A percentile compares a stretch with the other conserved stretches of the same genome.
Evolutionary conservation across 2,329 filamentous ascomycete genomes (phyloP).

Genomic region (Phaeoacremonium minimum): DNA sequence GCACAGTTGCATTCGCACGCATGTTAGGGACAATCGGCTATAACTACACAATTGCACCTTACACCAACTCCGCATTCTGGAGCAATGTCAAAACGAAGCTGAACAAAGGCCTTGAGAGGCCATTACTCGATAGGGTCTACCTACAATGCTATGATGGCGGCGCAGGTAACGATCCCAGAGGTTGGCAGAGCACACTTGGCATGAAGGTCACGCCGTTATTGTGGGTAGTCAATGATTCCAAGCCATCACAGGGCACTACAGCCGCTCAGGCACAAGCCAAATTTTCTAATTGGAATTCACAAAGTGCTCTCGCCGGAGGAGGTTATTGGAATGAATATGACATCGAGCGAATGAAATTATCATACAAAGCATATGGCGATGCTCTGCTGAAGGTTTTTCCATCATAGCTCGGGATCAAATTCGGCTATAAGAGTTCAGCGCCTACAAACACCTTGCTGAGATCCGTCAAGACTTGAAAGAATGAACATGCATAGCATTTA

Average conservation of each 20-base stretch:
- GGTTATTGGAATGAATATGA: slow-evolving; percentile 44
- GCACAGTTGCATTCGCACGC: slow-evolving; percentile 34
- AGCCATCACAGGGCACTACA: slow-evolving; percentile 31
- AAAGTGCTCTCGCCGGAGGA: slow-evolving; percentile 26
- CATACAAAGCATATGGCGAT: too few relatives aligned
- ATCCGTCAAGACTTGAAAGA: too few relatives aligned
- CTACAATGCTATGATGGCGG: slow-evolving; percentile 41
- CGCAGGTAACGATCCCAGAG: slow-evolving; percentile 30
- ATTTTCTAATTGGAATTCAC: slow-evolving; percentile 27
- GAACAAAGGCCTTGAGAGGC: slow-evolving; percentile 19
- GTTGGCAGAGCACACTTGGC: slow-evolving; percentile 30
- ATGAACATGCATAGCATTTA: too few relatives aligned
- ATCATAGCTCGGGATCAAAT: too few relatives aligned
- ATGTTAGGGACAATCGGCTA: slow-evolving; percentile 36
- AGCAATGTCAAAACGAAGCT: slow-evolving; percentile 19
- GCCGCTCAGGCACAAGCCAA: slow-evolving; percentile 26
- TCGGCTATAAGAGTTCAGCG: too few relatives aligned
- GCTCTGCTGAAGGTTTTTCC: too few relatives aligned
- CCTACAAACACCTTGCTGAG: too few relatives aligned
- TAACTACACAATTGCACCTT: slow-evolving; percentile 36
- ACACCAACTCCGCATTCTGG: slow-evolving; percentile 35
- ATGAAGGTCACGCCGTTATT: slow-evolving; percentile 36
- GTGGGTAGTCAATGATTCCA: slow-evolving; percentile 42
- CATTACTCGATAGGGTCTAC: slow-evolving; percentile 32
- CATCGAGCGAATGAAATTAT: too few relatives aligned